Evolutionary conservation across 2,329 filamentous ascomycete species (phyloP).

Genomic region (Geosmithia morbida): DNA sequence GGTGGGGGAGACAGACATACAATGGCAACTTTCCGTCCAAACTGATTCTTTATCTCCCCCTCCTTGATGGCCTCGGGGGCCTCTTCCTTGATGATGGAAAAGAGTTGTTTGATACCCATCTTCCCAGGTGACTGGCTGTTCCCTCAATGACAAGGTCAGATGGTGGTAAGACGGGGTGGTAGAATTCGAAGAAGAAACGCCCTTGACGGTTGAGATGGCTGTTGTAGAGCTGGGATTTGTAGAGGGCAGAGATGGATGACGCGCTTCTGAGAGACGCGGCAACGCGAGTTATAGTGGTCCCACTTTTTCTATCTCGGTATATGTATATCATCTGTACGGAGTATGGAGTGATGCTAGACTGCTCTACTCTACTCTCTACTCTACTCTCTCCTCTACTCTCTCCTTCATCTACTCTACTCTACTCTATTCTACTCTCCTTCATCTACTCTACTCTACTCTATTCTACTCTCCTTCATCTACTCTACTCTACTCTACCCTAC

Average conservation of each 20-base stretch:
- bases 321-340: too few relatives aligned
- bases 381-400: too few relatives aligned
- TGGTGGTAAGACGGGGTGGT: too few relatives aligned
- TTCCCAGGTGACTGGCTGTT: conserved; percentile 5
- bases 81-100: conserved; percentile 76
- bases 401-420: too few relatives aligned
- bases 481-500: too few relatives aligned
- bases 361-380: too few relatives aligned
- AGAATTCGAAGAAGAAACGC: neutral
- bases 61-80: conserved; percentile 92
- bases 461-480: too few relatives aligned
- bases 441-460: too few relatives aligned
- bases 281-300: neutral
- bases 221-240: neutral
- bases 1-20: conserved; percentile 30
- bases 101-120: conserved; percentile 61
- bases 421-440: too few relatives aligned
- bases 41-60: conserved; percentile 97
- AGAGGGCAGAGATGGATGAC: neutral
- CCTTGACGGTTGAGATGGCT: neutral
- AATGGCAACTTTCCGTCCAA: conserved; percentile 95
- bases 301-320: neutral
- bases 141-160: too few relatives aligned
- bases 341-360: too few relatives aligned
- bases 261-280: neutral